phyloP scores from a whole-genome alignment of 495 filamentous ascomycete genomes.

The Penicillium cataractarum region DNA sequence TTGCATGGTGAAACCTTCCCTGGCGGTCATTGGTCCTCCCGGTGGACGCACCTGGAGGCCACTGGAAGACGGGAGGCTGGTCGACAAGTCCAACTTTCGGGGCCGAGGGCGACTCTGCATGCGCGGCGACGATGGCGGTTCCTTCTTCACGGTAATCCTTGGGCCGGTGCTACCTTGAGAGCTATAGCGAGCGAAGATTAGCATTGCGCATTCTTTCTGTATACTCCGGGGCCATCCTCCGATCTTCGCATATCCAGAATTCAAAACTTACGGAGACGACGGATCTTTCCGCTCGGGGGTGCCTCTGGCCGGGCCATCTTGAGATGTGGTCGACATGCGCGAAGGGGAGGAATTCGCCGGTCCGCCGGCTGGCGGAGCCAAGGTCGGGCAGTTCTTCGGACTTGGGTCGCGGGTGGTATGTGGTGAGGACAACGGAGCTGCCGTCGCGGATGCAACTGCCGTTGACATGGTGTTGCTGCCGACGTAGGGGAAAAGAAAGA shows the following conservation, averaged over 20 bases:
- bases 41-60: conserved; percentile 64
- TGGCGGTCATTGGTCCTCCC: conserved; percentile 77
- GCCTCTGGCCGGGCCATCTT: conserved; percentile 46
- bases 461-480: conserved; percentile 48
- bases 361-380: conserved; percentile 40
- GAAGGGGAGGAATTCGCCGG: conserved; percentile 43
- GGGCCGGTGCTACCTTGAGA: conserved; percentile 56
- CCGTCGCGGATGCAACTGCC: conserved; percentile 53
- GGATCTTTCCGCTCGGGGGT: conserved; percentile 57
- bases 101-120: conserved; percentile 80
- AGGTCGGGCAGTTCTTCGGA: conserved; percentile 51
- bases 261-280: conserved; percentile 58
- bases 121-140: conserved; percentile 82
- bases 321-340: conserved; percentile 37
- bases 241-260: background rate
- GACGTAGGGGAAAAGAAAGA: conserved; percentile 9
- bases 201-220: conserved; percentile 2
- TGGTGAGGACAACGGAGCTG: conserved; percentile 51
- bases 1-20: conserved; percentile 81
- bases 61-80: conserved; percentile 63
- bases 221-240: no score
- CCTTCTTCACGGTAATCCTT: conserved; percentile 95
- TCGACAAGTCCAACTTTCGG: conserved; percentile 85
- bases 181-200: conserved; percentile 18
- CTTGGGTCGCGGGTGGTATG: conserved; percentile 51